Conservation (phyloP, 2,329 filamentous ascomycete species). For the Hirsutella rhossiliensis region DNA sequence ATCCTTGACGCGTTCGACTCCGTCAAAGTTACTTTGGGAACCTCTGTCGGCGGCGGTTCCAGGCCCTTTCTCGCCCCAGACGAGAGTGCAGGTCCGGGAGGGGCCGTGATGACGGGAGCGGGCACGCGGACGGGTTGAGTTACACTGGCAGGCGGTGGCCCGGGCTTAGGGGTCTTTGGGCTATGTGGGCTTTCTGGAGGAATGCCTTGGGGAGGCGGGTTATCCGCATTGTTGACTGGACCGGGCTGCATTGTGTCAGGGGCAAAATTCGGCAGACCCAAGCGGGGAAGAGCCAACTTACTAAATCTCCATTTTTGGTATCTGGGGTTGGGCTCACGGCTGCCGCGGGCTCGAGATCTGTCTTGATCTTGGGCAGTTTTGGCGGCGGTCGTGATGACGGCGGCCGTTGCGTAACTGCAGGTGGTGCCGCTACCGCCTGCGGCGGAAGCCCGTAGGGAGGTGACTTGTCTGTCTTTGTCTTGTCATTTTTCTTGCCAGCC, state of each 20-base stretch:
- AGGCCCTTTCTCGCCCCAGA: slow-evolving; percentile 4
- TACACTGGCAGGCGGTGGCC: not conserved
- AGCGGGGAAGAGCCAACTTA: too few species aligned
- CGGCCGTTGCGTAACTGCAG: not conserved
- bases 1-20: too few species aligned
- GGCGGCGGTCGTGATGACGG: not conserved
- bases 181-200: not conserved
- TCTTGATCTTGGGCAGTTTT: not conserved
- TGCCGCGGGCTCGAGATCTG: not conserved
- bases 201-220: too few species aligned
- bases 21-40: not conserved
- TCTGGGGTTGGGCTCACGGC: not conserved
- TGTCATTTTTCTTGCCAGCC: too few species aligned
- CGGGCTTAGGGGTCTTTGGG: not conserved
- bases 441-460: too few species aligned
- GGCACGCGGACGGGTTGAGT: not conserved
- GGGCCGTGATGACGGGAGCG: slow-evolving; percentile 1
- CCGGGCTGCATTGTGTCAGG: not conserved
- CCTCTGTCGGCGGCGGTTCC: not conserved
- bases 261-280: not conserved
- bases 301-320: not conserved
- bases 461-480: too few species aligned
- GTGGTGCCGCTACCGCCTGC: too few species aligned
- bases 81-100: slow-evolving; percentile 1
- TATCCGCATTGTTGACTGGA: slow-evolving; percentile 1